Percentiles rank a stretch among this genome's conserved stretches.
Evolutionary conservation across 140 eudicot species (phyloP).

Genomic region (Bidens hawaiensis): DNA sequence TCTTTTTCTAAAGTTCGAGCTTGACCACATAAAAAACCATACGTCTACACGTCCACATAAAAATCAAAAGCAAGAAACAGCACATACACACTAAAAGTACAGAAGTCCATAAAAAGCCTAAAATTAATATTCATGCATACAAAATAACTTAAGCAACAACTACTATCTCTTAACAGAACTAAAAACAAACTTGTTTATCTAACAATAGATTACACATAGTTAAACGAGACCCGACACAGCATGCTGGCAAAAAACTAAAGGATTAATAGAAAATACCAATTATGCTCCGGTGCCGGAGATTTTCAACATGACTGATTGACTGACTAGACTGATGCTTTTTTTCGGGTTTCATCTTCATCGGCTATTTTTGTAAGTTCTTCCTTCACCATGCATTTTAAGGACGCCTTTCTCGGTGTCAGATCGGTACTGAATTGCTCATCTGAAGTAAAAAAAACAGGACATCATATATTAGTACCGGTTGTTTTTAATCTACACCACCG

Average conservation of each 20-base stretch:
- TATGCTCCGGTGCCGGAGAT: slow-evolving; percentile 3
- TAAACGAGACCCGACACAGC: slow-evolving; percentile 15
- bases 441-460: slow-evolving; percentile 20
- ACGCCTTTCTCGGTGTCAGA: slow-evolving; percentile 56
- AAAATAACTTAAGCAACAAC: slow-evolving; percentile 17
- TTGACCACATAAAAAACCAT: too few species aligned
- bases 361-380: slow-evolving; percentile 82
- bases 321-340: slow-evolving; percentile 27
- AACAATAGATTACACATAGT: slow-evolving; percentile 24
- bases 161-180: slow-evolving; percentile 21
- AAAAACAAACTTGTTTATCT: slow-evolving; percentile 15
- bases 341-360: slow-evolving; percentile 44
- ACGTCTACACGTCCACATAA: too few species aligned
- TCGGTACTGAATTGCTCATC: slow-evolving; percentile 56
- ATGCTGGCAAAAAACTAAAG: slow-evolving; percentile 6
- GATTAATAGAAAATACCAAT: neutral
- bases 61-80: neutral
- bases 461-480: neutral
- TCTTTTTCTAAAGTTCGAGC: too few species aligned
- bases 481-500: neutral
- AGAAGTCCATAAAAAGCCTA: slow-evolving; percentile 20
- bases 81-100: neutral
- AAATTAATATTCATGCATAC: slow-evolving; percentile 23
- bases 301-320: neutral
- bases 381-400: slow-evolving; percentile 70